These are phyloP conservation scores for Globisporangium nunn DNA, from an alignment of 352 stramenopile genomes.

Conservation along the genomic window DNA sequence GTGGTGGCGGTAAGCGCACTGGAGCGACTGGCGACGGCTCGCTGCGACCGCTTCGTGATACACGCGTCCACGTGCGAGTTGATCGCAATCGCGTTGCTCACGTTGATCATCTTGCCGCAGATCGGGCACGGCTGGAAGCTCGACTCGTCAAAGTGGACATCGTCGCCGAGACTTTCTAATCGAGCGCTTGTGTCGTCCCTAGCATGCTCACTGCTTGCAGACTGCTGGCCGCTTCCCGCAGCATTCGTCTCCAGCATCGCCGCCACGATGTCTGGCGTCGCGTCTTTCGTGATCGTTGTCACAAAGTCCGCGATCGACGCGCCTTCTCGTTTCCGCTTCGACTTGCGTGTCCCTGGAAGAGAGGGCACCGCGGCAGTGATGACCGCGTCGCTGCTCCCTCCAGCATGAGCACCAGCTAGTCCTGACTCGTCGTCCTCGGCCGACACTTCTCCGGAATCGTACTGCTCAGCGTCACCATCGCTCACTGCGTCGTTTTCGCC, in stretches of 20 bases:
- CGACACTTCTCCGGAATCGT: background rate
- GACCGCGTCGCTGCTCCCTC: background rate
- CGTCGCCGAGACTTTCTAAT: background rate
- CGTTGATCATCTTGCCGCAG: slow-evolving; percentile 45
- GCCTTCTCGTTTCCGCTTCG: background rate
- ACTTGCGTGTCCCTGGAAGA: background rate
- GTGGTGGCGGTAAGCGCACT: background rate
- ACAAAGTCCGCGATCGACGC: slow-evolving; percentile 9
- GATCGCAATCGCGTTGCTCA: slow-evolving; percentile 40
- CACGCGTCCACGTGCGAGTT: slow-evolving; percentile 63
- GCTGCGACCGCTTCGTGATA: slow-evolving; percentile 9
- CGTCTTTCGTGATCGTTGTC: slow-evolving; percentile 6
- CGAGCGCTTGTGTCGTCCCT: background rate
- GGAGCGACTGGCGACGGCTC: background rate
- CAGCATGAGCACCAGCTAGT: background rate
- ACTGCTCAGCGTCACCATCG: background rate
- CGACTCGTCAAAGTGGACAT: background rate
- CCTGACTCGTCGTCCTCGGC: slow-evolving; percentile 1
- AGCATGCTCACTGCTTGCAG: background rate
- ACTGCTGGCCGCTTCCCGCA: background rate
- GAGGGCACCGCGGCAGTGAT: background rate
- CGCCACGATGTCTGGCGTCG: slow-evolving; percentile 11
- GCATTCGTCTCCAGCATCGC: slow-evolving; percentile 17
- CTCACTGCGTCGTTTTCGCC: background rate
- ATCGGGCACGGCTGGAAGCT: slow-evolving; percentile 47